Conservation (phyloP, 1,139 yeast genomes). For the Protomyces inouyei region DNA sequence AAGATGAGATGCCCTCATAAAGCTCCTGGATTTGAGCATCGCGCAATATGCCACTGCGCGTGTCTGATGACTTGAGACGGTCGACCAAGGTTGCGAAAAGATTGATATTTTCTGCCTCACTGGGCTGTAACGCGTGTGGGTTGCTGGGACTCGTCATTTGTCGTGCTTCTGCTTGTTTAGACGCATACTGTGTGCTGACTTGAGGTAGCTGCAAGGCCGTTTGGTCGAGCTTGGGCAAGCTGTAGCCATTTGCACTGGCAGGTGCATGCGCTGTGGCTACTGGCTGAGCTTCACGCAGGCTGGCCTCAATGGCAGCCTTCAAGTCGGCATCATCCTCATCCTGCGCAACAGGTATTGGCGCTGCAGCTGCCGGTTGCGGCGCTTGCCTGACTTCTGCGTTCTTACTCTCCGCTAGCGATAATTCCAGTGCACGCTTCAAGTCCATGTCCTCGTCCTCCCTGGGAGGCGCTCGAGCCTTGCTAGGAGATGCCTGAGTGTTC, state of each 20-base stretch:
- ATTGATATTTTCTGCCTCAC: conserved; percentile 65
- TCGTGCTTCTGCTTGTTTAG: neutral
- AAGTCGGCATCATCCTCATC: conserved; percentile 77
- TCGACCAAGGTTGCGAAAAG: conserved; percentile 65
- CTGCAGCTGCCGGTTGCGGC: conserved; percentile 24
- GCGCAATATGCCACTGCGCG: conserved; percentile 50
- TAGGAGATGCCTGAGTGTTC: conserved; percentile 29
- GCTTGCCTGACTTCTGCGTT: conserved; percentile 20
- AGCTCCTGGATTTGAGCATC: conserved; percentile 61
- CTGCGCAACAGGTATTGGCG: conserved; percentile 27
- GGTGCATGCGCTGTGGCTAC: conserved; percentile 35
- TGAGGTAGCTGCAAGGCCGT: conserved; percentile 32
- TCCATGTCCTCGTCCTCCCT: conserved; percentile 46
- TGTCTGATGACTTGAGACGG: conserved; percentile 49
- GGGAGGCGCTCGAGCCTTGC: conserved; percentile 34
- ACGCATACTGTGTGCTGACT: conserved; percentile 11
- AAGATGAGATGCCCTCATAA: conserved; percentile 57
- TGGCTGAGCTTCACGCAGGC: conserved; percentile 64
- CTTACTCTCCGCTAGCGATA: conserved; percentile 59
- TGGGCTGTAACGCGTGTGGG: conserved; percentile 46
- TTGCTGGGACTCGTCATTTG: neutral
- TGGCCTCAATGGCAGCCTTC: conserved; percentile 94
- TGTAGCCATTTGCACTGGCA: neutral
- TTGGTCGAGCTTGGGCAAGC: conserved; percentile 1
- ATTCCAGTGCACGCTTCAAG: conserved; percentile 67